Evolutionary conservation across 2,329 filamentous ascomycete species (phyloP).

Genomic region (Elsinoe fawcettii): DNA sequence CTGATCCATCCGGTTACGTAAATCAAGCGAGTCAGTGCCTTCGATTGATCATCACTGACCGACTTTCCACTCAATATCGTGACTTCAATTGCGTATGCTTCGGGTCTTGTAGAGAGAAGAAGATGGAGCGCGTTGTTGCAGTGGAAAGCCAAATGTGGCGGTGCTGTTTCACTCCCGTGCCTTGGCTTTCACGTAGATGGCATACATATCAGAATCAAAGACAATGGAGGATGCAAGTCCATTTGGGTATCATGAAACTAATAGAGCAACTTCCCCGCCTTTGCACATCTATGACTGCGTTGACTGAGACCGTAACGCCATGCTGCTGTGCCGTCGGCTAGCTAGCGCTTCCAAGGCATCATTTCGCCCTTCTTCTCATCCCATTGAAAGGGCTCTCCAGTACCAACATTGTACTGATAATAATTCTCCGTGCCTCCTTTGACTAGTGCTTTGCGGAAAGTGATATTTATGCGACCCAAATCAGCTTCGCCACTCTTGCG

Average conservation of each 20-base stretch:
- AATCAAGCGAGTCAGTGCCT: too few relatives aligned
- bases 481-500: constrained; percentile 55
- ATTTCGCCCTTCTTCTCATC: constrained; percentile 48
- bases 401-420: constrained; percentile 74
- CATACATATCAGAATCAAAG: not conserved
- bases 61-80: too few relatives aligned
- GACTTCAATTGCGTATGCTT: too few relatives aligned
- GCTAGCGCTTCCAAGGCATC: constrained; percentile 28
- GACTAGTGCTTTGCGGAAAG: constrained; percentile 63
- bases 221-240: not conserved
- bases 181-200: not conserved
- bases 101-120: too few relatives aligned
- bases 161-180: not conserved
- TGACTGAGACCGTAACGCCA: not conserved
- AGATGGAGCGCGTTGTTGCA: too few relatives aligned
- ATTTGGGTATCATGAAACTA: not conserved
- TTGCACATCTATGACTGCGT: not conserved
- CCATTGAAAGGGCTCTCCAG: constrained; percentile 62
- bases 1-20: not conserved
- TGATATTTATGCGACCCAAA: constrained; percentile 64
- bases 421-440: constrained; percentile 73
- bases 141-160: not conserved
- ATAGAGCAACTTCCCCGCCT: not conserved
- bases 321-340: not conserved
- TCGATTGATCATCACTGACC: too few relatives aligned